These are phyloP conservation scores for Zymoseptoria ardabiliae DNA, from an alignment of 2,329 filamentous ascomycete species.

Conservation along the genomic window DNA sequence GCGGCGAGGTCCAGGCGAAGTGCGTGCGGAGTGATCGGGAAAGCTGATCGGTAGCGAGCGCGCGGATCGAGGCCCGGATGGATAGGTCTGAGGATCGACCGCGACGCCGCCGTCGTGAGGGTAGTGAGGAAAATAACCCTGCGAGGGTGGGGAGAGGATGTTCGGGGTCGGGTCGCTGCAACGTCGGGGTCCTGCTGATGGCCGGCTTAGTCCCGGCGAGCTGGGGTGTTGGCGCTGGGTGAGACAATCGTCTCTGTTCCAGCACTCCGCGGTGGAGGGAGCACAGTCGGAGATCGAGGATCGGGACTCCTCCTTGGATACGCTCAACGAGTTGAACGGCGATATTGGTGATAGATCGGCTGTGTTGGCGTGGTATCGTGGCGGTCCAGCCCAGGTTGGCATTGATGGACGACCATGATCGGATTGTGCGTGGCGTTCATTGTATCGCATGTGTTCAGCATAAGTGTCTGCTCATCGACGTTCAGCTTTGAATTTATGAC, in stretches of 20 bases:
- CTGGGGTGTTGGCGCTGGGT: slow-evolving; percentile 11
- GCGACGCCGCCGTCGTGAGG: neutral
- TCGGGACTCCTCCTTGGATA: slow-evolving; percentile 12
- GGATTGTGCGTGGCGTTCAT: neutral
- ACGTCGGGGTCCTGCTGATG: neutral
- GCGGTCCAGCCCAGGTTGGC: neutral
- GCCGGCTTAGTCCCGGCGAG: neutral
- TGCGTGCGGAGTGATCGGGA: neutral
- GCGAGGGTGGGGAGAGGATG: neutral
- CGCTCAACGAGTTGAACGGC: slow-evolving; percentile 10
- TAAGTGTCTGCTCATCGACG: neutral
- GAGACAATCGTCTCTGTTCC: slow-evolving; percentile 14
- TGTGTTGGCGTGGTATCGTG: neutral
- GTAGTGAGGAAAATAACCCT: neutral
- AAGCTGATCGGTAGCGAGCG: neutral
- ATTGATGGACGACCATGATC: slow-evolving; percentile 5
- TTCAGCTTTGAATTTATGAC: neutral
- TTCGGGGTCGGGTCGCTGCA: neutral
- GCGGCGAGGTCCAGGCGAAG: neutral
- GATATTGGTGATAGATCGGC: slow-evolving; percentile 6
- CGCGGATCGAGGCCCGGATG: neutral
- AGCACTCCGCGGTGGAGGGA: slow-evolving; percentile 9
- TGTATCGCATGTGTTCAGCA: neutral
- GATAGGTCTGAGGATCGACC: neutral
- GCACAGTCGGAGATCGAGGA: neutral